A percentile compares a stretch with the other conserved stretches of the same genome.
phyloP scores from a whole-genome alignment of 1,139 yeast species.

The Taiozyma sp. region DNA sequence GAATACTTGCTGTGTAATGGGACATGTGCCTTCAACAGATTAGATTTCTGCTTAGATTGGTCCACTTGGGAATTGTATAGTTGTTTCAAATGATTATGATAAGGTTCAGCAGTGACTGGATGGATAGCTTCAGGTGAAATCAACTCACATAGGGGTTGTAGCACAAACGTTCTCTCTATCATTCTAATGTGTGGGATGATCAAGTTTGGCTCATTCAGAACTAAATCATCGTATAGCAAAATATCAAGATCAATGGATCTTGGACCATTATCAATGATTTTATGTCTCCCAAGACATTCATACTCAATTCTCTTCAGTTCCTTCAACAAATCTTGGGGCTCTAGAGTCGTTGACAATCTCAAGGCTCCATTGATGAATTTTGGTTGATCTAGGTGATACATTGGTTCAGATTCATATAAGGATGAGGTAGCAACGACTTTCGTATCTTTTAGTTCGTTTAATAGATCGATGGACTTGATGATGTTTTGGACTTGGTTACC shows the following conservation, averaged over 20 bases:
- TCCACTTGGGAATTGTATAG: conserved; percentile 33
- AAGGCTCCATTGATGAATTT: conserved; percentile 83
- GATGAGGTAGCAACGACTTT: conserved; percentile 61
- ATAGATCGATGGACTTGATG: conserved; percentile 44
- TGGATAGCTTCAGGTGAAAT: conserved; percentile 59
- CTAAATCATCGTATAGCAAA: conserved; percentile 42
- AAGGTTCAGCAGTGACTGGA: conserved; percentile 82
- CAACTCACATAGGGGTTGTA: conserved; percentile 83
- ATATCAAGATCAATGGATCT: conserved; percentile 87
- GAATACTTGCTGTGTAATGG: conserved; percentile 35
- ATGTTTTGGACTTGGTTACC: conserved; percentile 71
- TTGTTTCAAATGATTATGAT: conserved; percentile 61
- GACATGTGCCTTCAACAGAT: conserved; percentile 37
- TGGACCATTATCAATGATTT: conserved; percentile 85
- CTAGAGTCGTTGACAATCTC: conserved; percentile 46
- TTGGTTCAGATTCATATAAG: conserved; percentile 83
- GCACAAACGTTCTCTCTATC: conserved; percentile 86
- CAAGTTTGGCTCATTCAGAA: conserved; percentile 49
- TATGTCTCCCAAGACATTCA: conserved; percentile 61
- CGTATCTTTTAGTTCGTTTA: conserved; percentile 38
- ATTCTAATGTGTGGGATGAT: conserved; percentile 82
- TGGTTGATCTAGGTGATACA: conserved; percentile 80
- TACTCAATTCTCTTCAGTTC: conserved; percentile 75
- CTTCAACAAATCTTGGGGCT: conserved; percentile 59
- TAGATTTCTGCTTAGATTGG: conserved; percentile 37